Conservation (phyloP, 768 basidiomycete genomes). For the Lyophyllum shimeji region DNA sequence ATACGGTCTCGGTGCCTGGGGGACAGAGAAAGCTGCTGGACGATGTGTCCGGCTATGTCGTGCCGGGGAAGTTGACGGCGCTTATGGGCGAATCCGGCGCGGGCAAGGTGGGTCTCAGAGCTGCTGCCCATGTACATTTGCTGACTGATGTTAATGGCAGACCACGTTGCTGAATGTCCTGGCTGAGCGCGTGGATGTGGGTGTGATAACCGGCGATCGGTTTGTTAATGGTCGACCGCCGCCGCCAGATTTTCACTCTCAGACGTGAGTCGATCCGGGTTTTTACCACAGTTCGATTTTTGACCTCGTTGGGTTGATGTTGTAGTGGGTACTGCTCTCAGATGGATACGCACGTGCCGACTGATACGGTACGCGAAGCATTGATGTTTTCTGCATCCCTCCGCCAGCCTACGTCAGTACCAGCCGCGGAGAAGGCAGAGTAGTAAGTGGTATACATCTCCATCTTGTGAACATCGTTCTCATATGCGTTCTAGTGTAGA, state of each 20-base stretch:
- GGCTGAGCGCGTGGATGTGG: conserved; percentile 46
- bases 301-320: neutral
- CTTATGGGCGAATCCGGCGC: conserved; percentile 65
- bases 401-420: conserved; percentile 68
- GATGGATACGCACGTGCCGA: conserved; percentile 75
- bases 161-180: conserved; percentile 62
- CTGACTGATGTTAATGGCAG: conserved; percentile 13
- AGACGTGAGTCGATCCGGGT: conserved; percentile 38
- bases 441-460: conserved; percentile 51
- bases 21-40: conserved; percentile 57
- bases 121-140: neutral
- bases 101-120: conserved; percentile 36
- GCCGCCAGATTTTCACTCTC: conserved; percentile 60
- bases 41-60: conserved; percentile 77
- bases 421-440: conserved; percentile 70
- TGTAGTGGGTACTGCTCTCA: conserved; percentile 83
- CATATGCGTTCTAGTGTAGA: conserved; percentile 30
- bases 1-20: conserved; percentile 56
- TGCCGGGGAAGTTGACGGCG: conserved; percentile 78
- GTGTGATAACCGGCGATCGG: conserved; percentile 49
- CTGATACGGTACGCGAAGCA: conserved; percentile 79
- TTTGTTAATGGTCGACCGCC: conserved; percentile 55
- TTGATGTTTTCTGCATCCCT: conserved; percentile 77
- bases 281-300: neutral
- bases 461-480: neutral